Evolutionary conservation across 768 basidiomycete species (phyloP).

Genomic region (Naematelia aurantialba): DNA sequence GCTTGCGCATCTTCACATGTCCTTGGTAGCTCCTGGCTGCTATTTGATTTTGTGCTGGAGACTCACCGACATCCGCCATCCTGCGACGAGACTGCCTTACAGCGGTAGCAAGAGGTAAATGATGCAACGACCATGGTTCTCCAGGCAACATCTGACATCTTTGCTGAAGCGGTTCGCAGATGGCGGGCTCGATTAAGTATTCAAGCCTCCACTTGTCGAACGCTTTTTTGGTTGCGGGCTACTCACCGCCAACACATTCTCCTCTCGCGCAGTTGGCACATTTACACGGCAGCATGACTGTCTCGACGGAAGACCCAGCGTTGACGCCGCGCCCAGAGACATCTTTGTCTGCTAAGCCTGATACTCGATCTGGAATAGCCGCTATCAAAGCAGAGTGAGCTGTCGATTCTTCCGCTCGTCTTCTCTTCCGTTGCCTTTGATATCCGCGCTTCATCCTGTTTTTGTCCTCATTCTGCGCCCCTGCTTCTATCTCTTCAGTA

Average conservation of each 20-base stretch:
- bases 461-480: no score
- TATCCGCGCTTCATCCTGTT: neutral
- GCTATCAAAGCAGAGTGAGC: slow-evolving; percentile 48
- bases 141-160: no score
- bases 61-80: slow-evolving; percentile 10
- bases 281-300: neutral
- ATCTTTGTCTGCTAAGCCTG: slow-evolving; percentile 15
- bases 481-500: no score
- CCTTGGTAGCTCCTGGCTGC: no score
- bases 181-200: no score
- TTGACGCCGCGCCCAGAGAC: slow-evolving; percentile 33
- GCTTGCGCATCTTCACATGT: no score
- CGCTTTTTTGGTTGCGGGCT: neutral
- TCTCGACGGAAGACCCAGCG: slow-evolving; percentile 8
- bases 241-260: no score
- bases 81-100: no score
- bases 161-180: no score
- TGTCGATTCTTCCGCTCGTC: neutral
- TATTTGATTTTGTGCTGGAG: neutral
- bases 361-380: slow-evolving; percentile 28
- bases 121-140: no score
- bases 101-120: no score
- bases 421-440: neutral
- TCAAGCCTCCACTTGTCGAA: neutral
- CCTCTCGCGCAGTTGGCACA: no score